These are phyloP conservation scores for Geotrichum fermentans DNA, from an alignment of 1,139 yeast species.

Conservation along the genomic window DNA sequence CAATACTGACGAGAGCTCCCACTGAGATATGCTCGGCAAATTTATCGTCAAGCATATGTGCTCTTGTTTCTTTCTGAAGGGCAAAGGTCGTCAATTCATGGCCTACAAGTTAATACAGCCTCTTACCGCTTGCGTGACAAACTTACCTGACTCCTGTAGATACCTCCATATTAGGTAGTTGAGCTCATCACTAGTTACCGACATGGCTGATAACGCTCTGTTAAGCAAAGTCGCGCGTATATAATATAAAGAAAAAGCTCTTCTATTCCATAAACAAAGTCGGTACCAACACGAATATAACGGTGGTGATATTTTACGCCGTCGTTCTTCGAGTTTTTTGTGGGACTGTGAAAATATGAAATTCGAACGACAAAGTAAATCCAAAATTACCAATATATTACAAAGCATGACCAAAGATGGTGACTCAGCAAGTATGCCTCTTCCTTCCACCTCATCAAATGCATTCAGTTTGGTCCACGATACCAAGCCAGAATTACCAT, in stretches of 20 bases:
- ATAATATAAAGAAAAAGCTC: no score
- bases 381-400: not conserved
- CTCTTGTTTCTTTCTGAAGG: conserved; percentile 66
- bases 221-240: not conserved
- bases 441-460: not conserved
- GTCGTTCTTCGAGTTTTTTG: no score
- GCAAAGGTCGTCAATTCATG: conserved; percentile 77
- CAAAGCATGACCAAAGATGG: not conserved
- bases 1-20: conserved; percentile 74
- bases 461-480: not conserved
- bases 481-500: no score
- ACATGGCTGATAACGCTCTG: conserved; percentile 44
- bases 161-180: conserved; percentile 93
- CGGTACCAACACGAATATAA: no score
- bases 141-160: conserved; percentile 74
- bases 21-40: conserved; percentile 51
- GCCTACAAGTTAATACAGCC: conserved; percentile 26
- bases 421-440: not conserved
- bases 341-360: no score
- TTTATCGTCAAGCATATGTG: conserved; percentile 53
- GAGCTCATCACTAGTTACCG: conserved; percentile 76
- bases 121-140: not conserved
- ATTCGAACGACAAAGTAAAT: no score
- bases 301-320: no score
- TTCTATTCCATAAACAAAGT: no score